These are phyloP conservation scores for Tieghemiomyces parasiticus DNA, from an alignment of 192 early-diverging fungal genomes.

Conservation along the genomic window DNA sequence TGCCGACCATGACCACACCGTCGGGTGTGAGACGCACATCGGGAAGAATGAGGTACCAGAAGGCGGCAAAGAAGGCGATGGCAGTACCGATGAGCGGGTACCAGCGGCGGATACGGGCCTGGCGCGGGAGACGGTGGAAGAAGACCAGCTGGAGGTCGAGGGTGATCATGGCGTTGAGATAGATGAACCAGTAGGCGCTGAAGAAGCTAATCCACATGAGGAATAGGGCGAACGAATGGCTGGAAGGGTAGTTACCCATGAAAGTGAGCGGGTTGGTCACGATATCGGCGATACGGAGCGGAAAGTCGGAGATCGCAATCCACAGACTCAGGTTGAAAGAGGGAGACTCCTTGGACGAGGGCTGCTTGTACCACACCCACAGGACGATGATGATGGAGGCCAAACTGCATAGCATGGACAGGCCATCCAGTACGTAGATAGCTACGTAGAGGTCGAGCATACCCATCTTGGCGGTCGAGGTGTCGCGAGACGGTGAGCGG, in stretches of 20 bases:
- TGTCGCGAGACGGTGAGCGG: too few species aligned
- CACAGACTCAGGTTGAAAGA: neutral
- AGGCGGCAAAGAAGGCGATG: neutral
- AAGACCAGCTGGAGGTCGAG: constrained; percentile 5
- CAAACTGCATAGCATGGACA: constrained; percentile 4
- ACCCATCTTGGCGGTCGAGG: too few species aligned
- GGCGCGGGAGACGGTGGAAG: constrained; percentile 3
- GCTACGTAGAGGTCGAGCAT: neutral
- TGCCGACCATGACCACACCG: neutral
- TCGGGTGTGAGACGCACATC: neutral
- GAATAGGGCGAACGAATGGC: neutral
- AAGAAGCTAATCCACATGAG: constrained; percentile 4
- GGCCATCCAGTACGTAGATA: neutral
- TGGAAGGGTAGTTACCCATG: neutral
- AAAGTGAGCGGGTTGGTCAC: neutral
- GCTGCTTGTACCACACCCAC: constrained; percentile 6
- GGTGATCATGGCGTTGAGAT: constrained; percentile 1
- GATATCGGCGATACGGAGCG: neutral
- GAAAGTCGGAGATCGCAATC: constrained; percentile 2
- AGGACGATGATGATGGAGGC: constrained; percentile 1
- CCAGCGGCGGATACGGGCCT: constrained; percentile 7
- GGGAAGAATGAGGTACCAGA: neutral
- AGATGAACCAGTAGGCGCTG: constrained; percentile 3
- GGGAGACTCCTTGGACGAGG: constrained; percentile 1
- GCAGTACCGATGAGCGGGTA: neutral